Evolutionary conservation across 352 stramenopile species (phyloP).

Genomic region (Hyaloperonospora brassicae): DNA sequence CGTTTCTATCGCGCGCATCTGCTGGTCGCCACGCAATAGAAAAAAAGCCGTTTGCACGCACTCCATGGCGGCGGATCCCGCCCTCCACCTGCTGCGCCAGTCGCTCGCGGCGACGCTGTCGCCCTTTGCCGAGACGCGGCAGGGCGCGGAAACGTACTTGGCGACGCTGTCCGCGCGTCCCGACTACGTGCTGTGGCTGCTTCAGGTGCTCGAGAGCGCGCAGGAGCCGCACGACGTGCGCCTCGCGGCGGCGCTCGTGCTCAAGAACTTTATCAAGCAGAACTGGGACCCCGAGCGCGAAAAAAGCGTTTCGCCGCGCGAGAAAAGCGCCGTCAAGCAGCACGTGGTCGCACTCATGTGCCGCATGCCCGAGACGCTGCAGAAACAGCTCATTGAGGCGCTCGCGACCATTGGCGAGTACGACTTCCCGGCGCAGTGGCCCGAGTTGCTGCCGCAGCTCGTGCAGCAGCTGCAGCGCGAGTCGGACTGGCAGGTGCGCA

Average conservation of each 20-base stretch:
- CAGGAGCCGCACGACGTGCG: conserved; percentile 56
- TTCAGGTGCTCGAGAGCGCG: conserved; percentile 66
- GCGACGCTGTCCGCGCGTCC: conserved; percentile 46
- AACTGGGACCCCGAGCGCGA: conserved; percentile 91
- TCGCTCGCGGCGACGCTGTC: conserved; percentile 77
- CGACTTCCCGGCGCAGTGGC: conserved; percentile 97
- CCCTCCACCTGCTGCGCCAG: conserved; percentile 55
- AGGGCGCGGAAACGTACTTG: conserved; percentile 62
- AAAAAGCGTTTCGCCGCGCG: conserved; percentile 55
- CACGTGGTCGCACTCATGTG: conserved; percentile 99
- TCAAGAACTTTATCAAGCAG: conserved; percentile 99
- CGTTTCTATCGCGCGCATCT: too few relatives aligned
- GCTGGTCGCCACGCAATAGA: too few relatives aligned
- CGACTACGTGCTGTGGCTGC: conserved; percentile 62
- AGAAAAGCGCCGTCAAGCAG: conserved; percentile 94
- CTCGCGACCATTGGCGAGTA: conserved; percentile 94
- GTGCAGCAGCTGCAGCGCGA: conserved; percentile 89
- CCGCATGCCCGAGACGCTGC: conserved; percentile 87
- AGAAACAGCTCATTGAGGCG: conserved; percentile 94
- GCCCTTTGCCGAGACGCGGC: conserved; percentile 58
- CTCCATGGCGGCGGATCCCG: conserved; percentile 58
- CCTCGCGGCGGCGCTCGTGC: conserved; percentile 72
- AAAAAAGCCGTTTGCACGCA: neutral
- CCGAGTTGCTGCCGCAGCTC: conserved; percentile 90
- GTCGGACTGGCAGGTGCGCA: conserved; percentile 87